Conservation (phyloP, 805 yeast species). For the Saccharomycopsis capsularis region DNA sequence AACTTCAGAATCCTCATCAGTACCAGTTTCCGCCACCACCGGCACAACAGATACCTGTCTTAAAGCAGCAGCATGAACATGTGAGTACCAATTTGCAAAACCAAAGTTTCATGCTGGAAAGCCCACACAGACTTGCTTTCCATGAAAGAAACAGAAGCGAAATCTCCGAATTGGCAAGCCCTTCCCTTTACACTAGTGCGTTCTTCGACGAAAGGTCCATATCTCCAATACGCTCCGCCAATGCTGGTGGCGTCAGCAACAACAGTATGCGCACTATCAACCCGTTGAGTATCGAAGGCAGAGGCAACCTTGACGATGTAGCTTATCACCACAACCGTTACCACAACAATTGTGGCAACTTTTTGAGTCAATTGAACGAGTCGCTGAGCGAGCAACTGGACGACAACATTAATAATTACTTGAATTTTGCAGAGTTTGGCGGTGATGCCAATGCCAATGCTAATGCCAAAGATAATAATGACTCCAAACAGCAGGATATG, state of each 20-base stretch:
- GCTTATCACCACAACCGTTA: neutral
- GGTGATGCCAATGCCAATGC: neutral
- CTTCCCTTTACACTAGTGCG: conserved; percentile 6
- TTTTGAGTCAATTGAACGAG: neutral
- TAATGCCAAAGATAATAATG: neutral
- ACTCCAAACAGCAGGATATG: neutral
- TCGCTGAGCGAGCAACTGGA: neutral
- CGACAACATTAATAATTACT: neutral
- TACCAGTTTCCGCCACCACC: neutral
- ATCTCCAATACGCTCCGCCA: neutral
- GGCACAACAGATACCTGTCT: neutral
- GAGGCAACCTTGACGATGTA: neutral
- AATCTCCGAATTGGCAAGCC: conserved; percentile 19
- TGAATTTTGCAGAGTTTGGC: conserved; percentile 4
- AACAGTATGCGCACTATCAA: neutral
- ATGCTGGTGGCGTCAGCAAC: neutral
- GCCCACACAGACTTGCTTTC: conserved; percentile 3
- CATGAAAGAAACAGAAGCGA: conserved; percentile 22
- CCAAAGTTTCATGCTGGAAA: neutral
- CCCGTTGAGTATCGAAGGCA: neutral
- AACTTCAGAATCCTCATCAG: conserved; percentile 1
- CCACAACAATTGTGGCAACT: neutral
- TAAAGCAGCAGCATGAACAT: neutral
- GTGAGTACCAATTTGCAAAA: neutral
- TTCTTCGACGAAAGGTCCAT: conserved; percentile 6